Base-by-base conservation (phyloP, 2,329 filamentous ascomycete species). In the Fusarium globosum region DNA sequence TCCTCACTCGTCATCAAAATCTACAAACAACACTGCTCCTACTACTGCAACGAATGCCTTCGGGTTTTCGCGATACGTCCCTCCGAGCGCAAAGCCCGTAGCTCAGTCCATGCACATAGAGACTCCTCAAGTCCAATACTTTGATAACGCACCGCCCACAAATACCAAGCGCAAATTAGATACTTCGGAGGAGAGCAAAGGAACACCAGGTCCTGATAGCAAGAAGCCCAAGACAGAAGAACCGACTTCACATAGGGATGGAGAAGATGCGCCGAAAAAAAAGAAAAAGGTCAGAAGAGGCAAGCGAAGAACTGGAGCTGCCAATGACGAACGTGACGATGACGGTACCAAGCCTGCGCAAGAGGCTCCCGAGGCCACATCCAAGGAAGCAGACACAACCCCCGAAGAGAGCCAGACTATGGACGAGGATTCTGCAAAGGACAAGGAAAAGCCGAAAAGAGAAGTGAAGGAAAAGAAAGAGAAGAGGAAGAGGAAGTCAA, bases 11-110 rank as follows among this genome's bases (percentile, higher is more conserved):
- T n/a, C 59, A 4, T 30, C 53, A 51, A 45, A 55, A 39, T 36
- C 15, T 18, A 30, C 48, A 13, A 52, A 55, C 21, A 68, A 35
- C 45, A 45, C 58, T 57, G 36, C 45, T 30, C 33, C 62, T 8
- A 28, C 51, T 33, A 58, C 65, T 9, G 48, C 62, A 26, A 60
- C 59, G 3, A 74, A 78, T 60, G 77, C 73, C 30, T 80, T 77
- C 65, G 72, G 69, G 55, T 85, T 86, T 72, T 80, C 84, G 49
- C 81, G 85, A 68, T 86, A 87, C 69, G 77, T 86, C 33, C 65
- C 65, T 15, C 84, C 82, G 1, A 76, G 78, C 42, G 67, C 77
- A 52, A 81, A 80, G 64, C 36, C 74, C 23, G 62, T 69, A 23
- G n/a, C 67, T 26, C 57, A 63, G 12, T 36, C 65, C 23, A 62